A percentile compares a stretch with the other conserved stretches of the same genome.
Evolutionary conservation across 371 early-diverging fungal species (phyloP).

Genomic region (Mortierella sp.): DNA sequence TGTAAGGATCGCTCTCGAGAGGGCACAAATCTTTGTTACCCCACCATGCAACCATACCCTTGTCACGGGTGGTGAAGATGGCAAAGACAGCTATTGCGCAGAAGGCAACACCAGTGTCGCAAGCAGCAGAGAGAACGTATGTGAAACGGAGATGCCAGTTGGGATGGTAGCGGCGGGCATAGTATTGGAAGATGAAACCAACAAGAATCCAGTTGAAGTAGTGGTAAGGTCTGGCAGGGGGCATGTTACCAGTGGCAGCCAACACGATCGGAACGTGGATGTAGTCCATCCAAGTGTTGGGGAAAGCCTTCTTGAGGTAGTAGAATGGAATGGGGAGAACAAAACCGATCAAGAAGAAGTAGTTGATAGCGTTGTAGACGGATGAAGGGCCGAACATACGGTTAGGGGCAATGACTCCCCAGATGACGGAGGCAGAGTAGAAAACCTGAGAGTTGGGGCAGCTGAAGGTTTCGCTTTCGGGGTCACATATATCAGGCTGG

Average conservation of each 20-base stretch:
- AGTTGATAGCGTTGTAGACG: conserved; percentile 68
- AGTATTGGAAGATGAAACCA: conserved; percentile 77
- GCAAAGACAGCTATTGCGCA: conserved; percentile 65
- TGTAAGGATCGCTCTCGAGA: conserved; percentile 18
- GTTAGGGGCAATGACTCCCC: conserved; percentile 82
- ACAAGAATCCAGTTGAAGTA: conserved; percentile 72
- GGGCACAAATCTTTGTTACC: conserved; percentile 35
- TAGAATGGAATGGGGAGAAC: conserved; percentile 69
- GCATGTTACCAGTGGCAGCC: conserved; percentile 45
- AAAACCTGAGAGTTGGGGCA: conserved; percentile 48
- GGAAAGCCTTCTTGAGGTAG: conserved; percentile 55
- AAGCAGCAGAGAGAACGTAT: conserved; percentile 80
- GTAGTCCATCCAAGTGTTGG: conserved; percentile 42
- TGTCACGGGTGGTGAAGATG: conserved; percentile 53
- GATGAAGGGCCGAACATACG: conserved; percentile 76
- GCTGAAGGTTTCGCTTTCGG: conserved; percentile 14
- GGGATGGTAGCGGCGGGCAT: conserved; percentile 66
- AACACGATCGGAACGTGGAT: conserved; percentile 51
- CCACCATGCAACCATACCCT: conserved; percentile 45
- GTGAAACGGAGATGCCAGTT: conserved; percentile 80
- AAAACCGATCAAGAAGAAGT: conserved; percentile 69
- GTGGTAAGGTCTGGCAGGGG: conserved; percentile 44
- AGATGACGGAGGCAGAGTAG: conserved; percentile 61
- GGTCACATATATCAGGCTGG: conserved; percentile 21
- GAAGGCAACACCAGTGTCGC: conserved; percentile 76